These are phyloP conservation scores for Boletus sp. DNA, from an alignment of 768 basidiomycete genomes.

Conservation along the genomic window DNA sequence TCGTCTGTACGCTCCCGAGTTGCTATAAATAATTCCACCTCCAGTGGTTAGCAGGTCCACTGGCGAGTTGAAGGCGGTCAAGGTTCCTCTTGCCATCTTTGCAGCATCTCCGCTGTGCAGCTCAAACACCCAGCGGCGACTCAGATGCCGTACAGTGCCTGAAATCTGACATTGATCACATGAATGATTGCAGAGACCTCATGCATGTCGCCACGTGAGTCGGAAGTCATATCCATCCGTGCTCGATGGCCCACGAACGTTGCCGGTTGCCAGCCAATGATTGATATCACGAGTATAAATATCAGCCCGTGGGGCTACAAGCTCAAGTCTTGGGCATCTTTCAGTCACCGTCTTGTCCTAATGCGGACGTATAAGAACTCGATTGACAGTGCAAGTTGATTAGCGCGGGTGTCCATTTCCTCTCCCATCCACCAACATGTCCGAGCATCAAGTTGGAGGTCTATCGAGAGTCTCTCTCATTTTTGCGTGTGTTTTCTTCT, in stretches of 20 bases:
- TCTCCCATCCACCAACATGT: slow-evolving; percentile 14
- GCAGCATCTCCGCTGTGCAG: background rate
- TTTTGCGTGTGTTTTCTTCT: slow-evolving; percentile 61
- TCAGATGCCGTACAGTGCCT: background rate
- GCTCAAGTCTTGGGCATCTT: background rate
- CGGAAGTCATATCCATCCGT: background rate
- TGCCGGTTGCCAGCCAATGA: slow-evolving; percentile 15
- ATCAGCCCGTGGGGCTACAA: background rate
- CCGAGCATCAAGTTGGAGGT: slow-evolving; percentile 10
- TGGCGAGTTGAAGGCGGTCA: background rate
- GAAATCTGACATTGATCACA: background rate
- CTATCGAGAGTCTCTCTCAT: slow-evolving; percentile 71
- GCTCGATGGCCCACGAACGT: slow-evolving; percentile 21
- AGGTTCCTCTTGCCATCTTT: background rate
- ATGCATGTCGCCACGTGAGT: background rate
- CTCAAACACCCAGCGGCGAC: background rate
- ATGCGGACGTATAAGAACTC: slow-evolving; percentile 11
- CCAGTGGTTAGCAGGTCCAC: background rate
- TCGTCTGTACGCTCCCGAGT: background rate
- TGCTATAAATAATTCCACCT: background rate
- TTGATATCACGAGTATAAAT: background rate
- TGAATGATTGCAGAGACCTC: background rate
- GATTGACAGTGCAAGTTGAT: background rate
- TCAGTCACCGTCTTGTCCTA: background rate
- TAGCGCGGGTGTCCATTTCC: background rate